Evolutionary conservation across 495 filamentous ascomycete genomes (phyloP).

Genomic region (Geopyxis carbonaria): DNA sequence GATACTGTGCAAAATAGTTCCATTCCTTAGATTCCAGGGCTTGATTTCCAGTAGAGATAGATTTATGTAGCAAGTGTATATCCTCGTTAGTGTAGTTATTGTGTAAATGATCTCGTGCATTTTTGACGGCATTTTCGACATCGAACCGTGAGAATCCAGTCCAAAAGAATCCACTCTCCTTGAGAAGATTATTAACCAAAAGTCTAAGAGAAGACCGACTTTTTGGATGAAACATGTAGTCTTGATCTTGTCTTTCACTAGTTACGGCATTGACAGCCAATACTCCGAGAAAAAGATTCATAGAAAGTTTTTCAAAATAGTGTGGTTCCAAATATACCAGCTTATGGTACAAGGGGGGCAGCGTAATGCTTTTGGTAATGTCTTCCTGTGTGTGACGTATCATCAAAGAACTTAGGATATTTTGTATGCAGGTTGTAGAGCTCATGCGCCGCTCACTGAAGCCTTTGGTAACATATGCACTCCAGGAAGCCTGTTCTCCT

Average conservation of each 20-base stretch:
- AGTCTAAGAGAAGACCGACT: constrained; percentile 46
- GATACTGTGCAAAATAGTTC: constrained; percentile 44
- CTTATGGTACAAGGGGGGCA: constrained; percentile 53
- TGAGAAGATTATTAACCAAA: constrained; percentile 60
- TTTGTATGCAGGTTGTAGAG: constrained; percentile 46
- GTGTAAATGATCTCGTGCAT: constrained; percentile 45
- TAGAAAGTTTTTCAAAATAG: constrained; percentile 63
- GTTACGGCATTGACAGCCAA: constrained; percentile 75
- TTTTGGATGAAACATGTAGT: constrained; percentile 73
- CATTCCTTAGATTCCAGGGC: constrained; percentile 45
- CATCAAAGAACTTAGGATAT: constrained; percentile 57
- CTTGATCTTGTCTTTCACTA: constrained; percentile 63
- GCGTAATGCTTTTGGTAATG: constrained; percentile 41
- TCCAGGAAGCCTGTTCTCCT: constrained; percentile 42
- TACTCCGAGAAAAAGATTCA: constrained; percentile 69
- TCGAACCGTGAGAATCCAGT: constrained; percentile 51
- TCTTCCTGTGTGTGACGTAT: constrained; percentile 61
- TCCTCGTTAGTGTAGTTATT: constrained; percentile 42
- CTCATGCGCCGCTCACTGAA: constrained; percentile 35
- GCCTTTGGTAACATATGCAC: constrained; percentile 53
- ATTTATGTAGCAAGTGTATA: constrained; percentile 39
- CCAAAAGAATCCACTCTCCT: constrained; percentile 77
- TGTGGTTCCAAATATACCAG: constrained; percentile 61
- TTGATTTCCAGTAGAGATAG: constrained; percentile 42
- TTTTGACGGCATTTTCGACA: constrained; percentile 43